Conservation (phyloP, 148 eudicot genomes). For the Silene uniflora region DNA sequence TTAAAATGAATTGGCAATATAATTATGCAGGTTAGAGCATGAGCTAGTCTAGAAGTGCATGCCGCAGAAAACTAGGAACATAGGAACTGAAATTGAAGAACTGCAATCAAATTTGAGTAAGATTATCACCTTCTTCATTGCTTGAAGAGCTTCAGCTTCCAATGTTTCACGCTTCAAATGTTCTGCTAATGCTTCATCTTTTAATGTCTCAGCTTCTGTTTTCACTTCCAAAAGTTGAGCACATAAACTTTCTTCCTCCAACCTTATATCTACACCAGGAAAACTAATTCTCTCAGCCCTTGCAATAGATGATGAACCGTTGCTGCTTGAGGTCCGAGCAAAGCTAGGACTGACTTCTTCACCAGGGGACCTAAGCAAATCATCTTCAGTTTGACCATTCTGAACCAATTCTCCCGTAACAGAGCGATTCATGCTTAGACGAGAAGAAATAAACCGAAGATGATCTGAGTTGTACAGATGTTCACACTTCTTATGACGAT, state of each 20-base stretch:
- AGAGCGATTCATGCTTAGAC: slow-evolving; percentile 13
- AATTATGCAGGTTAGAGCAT: not conserved
- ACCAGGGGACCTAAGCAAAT: slow-evolving; percentile 21
- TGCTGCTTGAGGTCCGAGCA: slow-evolving; percentile 18
- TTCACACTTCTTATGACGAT: slow-evolving; percentile 25
- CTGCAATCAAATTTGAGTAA: not conserved
- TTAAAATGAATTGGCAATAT: no score
- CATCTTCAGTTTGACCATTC: slow-evolving; percentile 26
- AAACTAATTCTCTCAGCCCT: slow-evolving; percentile 31
- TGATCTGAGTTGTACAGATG: slow-evolving; percentile 23
- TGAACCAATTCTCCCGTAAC: slow-evolving; percentile 6
- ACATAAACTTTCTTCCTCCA: slow-evolving; percentile 41
- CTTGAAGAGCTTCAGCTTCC: slow-evolving; percentile 57
- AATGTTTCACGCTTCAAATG: slow-evolving; percentile 39
- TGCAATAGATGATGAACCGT: slow-evolving; percentile 28
- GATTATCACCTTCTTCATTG: slow-evolving; percentile 43
- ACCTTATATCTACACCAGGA: slow-evolving; percentile 30
- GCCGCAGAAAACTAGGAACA: not conserved
- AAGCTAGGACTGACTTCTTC: not conserved
- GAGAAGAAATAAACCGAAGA: slow-evolving; percentile 33
- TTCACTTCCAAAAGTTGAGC: slow-evolving; percentile 42
- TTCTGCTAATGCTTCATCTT: slow-evolving; percentile 40
- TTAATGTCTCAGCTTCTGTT: slow-evolving; percentile 41
- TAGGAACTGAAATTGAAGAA: not conserved
- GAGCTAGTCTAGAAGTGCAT: not conserved